phyloP scores from a whole-genome alignment of 2,329 filamentous ascomycete genomes.

The Sporothrix brasiliensis region DNA sequence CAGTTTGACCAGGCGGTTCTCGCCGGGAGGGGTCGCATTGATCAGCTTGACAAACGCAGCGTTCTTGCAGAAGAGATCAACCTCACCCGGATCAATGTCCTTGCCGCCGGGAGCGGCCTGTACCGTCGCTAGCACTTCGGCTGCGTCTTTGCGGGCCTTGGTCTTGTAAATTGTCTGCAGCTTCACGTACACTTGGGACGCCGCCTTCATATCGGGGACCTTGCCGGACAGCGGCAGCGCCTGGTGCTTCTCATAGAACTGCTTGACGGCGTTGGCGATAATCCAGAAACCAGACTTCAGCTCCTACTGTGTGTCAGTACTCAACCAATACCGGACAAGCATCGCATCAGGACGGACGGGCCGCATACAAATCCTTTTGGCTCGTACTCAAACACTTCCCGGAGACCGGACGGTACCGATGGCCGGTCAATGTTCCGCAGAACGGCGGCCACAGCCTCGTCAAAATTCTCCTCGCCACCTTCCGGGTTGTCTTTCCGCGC shows the following conservation, averaged over 20 bases:
- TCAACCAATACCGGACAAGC: neutral
- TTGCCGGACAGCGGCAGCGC: constrained; percentile 82
- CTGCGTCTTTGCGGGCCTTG: constrained; percentile 77
- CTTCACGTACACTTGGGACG: constrained; percentile 84
- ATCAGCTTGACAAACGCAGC: constrained; percentile 91
- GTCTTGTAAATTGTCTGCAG: constrained; percentile 91
- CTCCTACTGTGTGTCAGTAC: constrained; percentile 19
- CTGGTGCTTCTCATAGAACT: constrained; percentile 73
- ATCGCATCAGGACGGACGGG: neutral
- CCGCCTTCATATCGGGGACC: constrained; percentile 96
- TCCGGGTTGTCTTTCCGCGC: constrained; percentile 74
- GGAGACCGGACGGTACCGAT: constrained; percentile 68
- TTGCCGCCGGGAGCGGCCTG: constrained; percentile 55
- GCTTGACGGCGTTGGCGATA: constrained; percentile 75
- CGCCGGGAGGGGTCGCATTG: constrained; percentile 52
- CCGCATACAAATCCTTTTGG: constrained; percentile 31
- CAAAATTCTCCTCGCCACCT: constrained; percentile 94
- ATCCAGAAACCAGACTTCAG: constrained; percentile 76
- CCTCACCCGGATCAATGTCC: constrained; percentile 68
- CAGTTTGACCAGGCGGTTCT: constrained; percentile 55
- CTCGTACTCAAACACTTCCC: constrained; percentile 73
- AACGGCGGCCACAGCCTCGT: constrained; percentile 85
- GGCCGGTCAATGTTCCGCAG: constrained; percentile 79
- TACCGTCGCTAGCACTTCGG: constrained; percentile 71
- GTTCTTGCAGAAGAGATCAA: constrained; percentile 94